Percentiles rank a stretch among this genome's conserved stretches.
Evolutionary conservation across 1,139 yeast genomes (phyloP).

Genomic region (Geotrichum siamense): DNA sequence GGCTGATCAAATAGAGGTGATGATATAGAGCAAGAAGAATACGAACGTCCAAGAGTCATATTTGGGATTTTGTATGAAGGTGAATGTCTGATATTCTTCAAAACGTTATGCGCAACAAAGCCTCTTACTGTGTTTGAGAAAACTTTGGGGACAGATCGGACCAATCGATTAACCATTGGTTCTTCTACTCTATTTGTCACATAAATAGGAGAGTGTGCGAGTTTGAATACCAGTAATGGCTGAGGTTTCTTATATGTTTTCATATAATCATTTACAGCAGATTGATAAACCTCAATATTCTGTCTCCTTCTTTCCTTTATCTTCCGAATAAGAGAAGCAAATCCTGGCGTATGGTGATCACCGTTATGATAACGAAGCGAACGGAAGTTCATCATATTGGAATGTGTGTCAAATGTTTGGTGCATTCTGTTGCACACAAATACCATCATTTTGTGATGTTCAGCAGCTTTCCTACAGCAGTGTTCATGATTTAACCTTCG

Average conservation of each 20-base stretch:
- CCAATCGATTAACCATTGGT: no score
- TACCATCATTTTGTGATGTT: slow-evolving; percentile 1
- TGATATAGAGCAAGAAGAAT: no score
- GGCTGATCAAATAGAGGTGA: no score
- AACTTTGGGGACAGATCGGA: no score
- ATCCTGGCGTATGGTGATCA: slow-evolving; percentile 1
- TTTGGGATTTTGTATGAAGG: no score
- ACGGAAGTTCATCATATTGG: slow-evolving; percentile 1
- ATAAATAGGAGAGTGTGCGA: not conserved
- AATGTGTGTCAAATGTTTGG: not conserved
- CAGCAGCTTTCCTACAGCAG: not conserved
- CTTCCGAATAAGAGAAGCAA: not conserved
- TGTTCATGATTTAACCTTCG: slow-evolving; percentile 3
- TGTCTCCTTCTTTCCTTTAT: not conserved
- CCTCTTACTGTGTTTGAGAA: no score
- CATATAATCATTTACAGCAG: slow-evolving; percentile 1
- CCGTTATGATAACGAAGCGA: slow-evolving; percentile 5
- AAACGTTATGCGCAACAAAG: no score
- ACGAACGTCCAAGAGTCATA: no score
- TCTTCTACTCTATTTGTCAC: no score
- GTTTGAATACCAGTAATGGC: slow-evolving; percentile 1
- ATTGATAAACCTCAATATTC: slow-evolving; percentile 2
- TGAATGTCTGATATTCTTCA: no score
- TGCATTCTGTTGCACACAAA: slow-evolving; percentile 2
- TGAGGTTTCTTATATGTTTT: slow-evolving; percentile 1